These are phyloP conservation scores for Rubia peregrina DNA, from an alignment of 305 asterid species.

Conservation along the genomic window DNA sequence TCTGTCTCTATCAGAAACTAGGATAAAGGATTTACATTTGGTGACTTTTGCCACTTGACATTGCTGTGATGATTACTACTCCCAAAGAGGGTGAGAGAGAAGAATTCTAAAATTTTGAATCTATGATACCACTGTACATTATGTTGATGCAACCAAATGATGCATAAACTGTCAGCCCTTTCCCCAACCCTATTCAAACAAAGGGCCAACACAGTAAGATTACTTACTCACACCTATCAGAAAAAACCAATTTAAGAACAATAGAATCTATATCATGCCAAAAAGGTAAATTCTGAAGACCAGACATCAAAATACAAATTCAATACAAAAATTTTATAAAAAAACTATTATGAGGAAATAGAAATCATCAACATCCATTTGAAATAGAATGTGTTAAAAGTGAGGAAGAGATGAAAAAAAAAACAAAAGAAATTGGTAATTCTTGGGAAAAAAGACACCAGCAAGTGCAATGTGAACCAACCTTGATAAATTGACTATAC, in stretches of 20 bases:
- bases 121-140: too few species aligned
- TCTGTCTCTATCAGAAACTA: too few species aligned
- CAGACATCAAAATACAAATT: not conserved
- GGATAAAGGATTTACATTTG: not conserved
- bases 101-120: too few species aligned
- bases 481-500: slow-evolving; percentile 93
- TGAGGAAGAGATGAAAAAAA: not conserved
- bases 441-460: not conserved
- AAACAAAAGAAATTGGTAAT: not conserved
- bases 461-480: slow-evolving; percentile 20
- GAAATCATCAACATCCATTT: not conserved
- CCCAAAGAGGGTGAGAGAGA: too few species aligned
- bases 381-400: not conserved
- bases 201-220: too few species aligned
- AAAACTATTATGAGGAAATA: not conserved
- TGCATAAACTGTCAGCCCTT: too few species aligned
- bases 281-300: not conserved
- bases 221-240: not conserved
- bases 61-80: too few species aligned
- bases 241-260: not conserved
- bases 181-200: too few species aligned
- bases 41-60: too few species aligned
- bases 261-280: not conserved
- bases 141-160: too few species aligned
- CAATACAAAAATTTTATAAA: not conserved